Conservation (phyloP, 2,329 filamentous ascomycete species). For the Neophaeococcomyces mojaviensis region DNA sequence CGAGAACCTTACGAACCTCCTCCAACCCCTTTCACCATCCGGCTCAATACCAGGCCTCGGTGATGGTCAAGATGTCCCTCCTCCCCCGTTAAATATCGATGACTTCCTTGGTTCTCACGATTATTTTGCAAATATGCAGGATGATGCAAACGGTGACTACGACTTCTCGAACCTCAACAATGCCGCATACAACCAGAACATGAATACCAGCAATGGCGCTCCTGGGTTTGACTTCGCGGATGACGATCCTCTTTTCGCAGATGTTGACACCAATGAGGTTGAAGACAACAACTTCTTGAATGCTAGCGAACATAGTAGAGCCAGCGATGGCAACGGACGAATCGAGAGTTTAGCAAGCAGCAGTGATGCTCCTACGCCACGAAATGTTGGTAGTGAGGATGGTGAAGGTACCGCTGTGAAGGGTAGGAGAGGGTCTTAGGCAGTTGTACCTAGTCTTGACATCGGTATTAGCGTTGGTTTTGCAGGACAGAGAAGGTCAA, state of each 20-base stretch:
- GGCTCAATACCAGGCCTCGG: slow-evolving; percentile 66
- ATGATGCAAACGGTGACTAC: slow-evolving; percentile 19
- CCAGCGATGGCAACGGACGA: slow-evolving; percentile 25
- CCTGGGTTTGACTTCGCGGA: slow-evolving; percentile 21
- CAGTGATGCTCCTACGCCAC: slow-evolving; percentile 37
- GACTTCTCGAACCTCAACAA: slow-evolving; percentile 19
- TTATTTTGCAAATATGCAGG: slow-evolving; percentile 42
- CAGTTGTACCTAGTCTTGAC: not conserved
- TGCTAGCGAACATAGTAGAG: slow-evolving; percentile 23
- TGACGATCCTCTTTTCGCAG: slow-evolving; percentile 36
- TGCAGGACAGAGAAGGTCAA: not conserved
- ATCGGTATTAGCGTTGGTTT: not conserved
- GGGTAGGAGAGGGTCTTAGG: not conserved
- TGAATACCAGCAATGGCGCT: slow-evolving; percentile 9
- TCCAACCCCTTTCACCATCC: slow-evolving; percentile 73
- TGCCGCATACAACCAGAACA: slow-evolving; percentile 19
- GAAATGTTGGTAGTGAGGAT: slow-evolving; percentile 16
- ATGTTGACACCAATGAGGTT: slow-evolving; percentile 27
- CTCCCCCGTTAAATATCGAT: slow-evolving; percentile 47
- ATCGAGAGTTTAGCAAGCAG: slow-evolving; percentile 37
- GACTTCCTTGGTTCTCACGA: slow-evolving; percentile 48
- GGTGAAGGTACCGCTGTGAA: not conserved
- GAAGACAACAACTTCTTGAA: slow-evolving; percentile 34
- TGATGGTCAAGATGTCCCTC: slow-evolving; percentile 33
- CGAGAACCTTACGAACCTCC: slow-evolving; percentile 62